These are phyloP conservation scores for Aspergillus calidoustus DNA, from an alignment of 2,329 filamentous ascomycete species.

Conservation along the genomic window DNA sequence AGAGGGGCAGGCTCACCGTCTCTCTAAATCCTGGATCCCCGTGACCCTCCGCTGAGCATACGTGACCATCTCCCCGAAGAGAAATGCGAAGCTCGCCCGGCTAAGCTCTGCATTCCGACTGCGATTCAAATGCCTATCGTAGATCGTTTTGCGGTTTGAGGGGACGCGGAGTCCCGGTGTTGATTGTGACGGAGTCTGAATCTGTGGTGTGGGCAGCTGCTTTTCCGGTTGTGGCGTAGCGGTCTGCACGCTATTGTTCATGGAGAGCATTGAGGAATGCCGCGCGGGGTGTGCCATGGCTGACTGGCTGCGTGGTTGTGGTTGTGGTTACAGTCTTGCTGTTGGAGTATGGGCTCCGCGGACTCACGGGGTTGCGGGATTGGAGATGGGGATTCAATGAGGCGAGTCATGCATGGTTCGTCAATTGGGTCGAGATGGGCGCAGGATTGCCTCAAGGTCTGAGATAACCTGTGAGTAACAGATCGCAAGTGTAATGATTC, in stretches of 20 bases:
- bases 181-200: constrained; percentile 53
- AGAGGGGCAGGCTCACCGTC: constrained; percentile 64
- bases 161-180: constrained; percentile 76
- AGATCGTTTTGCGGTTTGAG: constrained; percentile 95
- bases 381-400: neutral
- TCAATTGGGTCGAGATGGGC: neutral
- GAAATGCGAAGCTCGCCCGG: constrained; percentile 90
- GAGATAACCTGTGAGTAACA: neutral
- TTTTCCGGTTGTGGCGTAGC: constrained; percentile 25
- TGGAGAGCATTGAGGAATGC: constrained; percentile 39
- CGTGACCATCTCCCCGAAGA: constrained; percentile 95
- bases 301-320: neutral
- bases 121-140: constrained; percentile 92
- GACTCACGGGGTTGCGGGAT: constrained; percentile 1
- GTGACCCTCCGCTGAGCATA: constrained; percentile 91
- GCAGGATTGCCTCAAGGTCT: neutral
- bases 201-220: constrained; percentile 43
- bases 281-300: constrained; percentile 37
- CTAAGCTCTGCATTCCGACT: constrained; percentile 87
- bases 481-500: neutral
- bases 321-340: neutral
- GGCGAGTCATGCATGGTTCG: neutral
- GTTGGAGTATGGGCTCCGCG: constrained; percentile 4
- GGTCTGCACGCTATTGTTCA: constrained; percentile 33
- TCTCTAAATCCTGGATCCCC: constrained; percentile 91